Base-by-base conservation (phyloP, 176 grass and related monocot species). In the Oryza coarctata region DNA sequence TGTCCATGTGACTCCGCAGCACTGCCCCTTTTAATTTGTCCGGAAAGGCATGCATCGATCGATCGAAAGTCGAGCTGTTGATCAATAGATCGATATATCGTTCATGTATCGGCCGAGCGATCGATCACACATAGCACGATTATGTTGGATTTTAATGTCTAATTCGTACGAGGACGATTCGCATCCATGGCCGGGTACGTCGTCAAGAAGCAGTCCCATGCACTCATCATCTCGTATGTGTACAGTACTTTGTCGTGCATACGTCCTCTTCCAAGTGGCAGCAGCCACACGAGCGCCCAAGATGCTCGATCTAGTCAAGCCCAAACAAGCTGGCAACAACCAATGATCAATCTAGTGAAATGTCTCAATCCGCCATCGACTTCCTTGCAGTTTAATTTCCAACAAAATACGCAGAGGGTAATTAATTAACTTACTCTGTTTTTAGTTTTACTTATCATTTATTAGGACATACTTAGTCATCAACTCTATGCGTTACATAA, bases 231-330 rank as follows among this genome's bases (percentile, higher is more conserved):
- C 5, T 1, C 6, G 70, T 43, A 72, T 71, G 38, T 44, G 38
- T 44, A 71, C 38, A 35, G 22, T 39, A 12, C 6, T 66, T 15
- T 20, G 3, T 25, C 23, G 11, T 7, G 1, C 52, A 27, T 50
- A 57, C 32, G 66, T 70, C 35, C 64, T 70, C 26, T 79, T 79
- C 40, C 62, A 36, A 75, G 35, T 77, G 58, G 38, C 41, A 50
- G 8, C 38, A 47, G 7, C 13, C 40, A 43, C 7, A 3, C 15
- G 22, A n/a, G 50, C 50, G 50, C 6, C 20, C 6, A 55, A 4
- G 17, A 55, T 3, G 31, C 29, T 78, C 27, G 9, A 71, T 63
- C 50, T 47, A 62, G 43, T 72, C 11, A 23, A 60, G 55, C n/a
- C 55, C 55, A 55, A 60, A 60, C 55, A 60, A 25, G 55, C n/a